Evolutionary conservation across 805 yeast genomes (phyloP), one percentile per base, ranked within the genome.

Genomic region (Pichia nakasei): DNA sequence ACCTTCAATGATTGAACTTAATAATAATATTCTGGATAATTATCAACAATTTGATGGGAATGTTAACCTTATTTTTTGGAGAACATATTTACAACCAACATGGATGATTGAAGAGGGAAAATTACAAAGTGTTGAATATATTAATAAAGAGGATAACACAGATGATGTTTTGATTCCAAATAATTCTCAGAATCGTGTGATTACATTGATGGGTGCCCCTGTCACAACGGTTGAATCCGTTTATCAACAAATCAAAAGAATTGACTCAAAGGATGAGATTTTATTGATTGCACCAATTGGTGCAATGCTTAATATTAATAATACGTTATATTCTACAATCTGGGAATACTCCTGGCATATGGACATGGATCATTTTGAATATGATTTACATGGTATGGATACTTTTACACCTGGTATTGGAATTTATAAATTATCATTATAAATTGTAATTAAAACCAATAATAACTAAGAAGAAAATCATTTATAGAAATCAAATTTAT

Each of bases 401-500:
- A 70, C 80, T 3, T 66, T 83, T 43, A 55, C 55, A 9, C 87
- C 87, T 1, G 95, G 95, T 1, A 59, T 83, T 17, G 78, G 74
- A 2, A 61, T 76, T n/a, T 82, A 77, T 61, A 65, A 51, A 40
- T 19, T 61, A 20, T 6, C 37, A 21, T 45, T 22, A 27, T 24
- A 9, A 34, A 20, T n/a, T 24, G 11, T 26, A 9, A 37, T 38
- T 27, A 13, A 22, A 18, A 21, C 8, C 8, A 3, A 4, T 8
- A 32, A 6, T 12, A 29, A 29, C 15, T 29, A 27, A 7, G n/a
- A n/a, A n/a, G n/a, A 31, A 19, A n/a, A 24, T 49, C 64, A 93
- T 72, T 88, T 91, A 69, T 93, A 93, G 76, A 93, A 93, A 49
- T 94, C 99, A 65, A 91, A 93, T 70, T 93, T 93, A 63, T 93